A percentile compares a stretch with the other conserved stretches of the same genome.
Conservation (phyloP, 208 protist genomes). For the Hexamita inflata region DNA sequence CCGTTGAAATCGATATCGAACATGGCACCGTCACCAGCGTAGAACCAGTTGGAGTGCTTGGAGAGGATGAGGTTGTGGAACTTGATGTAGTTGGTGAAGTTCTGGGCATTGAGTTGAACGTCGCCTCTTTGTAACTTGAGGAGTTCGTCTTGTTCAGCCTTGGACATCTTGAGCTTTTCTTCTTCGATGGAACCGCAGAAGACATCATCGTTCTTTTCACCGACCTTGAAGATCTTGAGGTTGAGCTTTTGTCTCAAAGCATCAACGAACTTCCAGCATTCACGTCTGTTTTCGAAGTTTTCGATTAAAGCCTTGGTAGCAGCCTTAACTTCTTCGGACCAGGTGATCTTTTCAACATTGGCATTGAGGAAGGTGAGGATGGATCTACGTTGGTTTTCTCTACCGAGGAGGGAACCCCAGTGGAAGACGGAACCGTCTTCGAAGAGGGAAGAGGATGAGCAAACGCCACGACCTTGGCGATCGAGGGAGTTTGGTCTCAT, state of each 20-base stretch:
- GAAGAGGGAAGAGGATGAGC: conserved; percentile 28
- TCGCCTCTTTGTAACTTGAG: too few relatives aligned
- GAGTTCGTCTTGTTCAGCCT: not conserved
- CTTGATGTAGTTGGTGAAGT: not conserved
- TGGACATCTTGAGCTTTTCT: not conserved
- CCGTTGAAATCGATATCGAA: conserved; percentile 50
- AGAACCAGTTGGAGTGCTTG: conserved; percentile 35
- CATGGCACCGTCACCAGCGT: conserved; percentile 48
- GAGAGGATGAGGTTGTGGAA: conserved; percentile 35
- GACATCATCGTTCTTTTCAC: not conserved
- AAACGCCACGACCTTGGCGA: conserved; percentile 18
- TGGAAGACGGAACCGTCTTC: conserved; percentile 37
- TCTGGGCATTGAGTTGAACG: too few relatives aligned
- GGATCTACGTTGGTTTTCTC: not conserved
- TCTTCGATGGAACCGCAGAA: not conserved
- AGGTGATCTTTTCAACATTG: not conserved
- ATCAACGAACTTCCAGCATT: not conserved
- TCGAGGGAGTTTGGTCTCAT: not conserved
- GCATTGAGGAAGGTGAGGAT: not conserved
- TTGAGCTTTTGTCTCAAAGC: not conserved
- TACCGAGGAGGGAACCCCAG: conserved; percentile 23
- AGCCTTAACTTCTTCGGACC: not conserved
- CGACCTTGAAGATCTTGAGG: not conserved
- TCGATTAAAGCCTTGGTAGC: conserved; percentile 7
- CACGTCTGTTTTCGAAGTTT: not conserved